Conservation (phyloP, 2,329 filamentous ascomycete species). For the Colletotrichum aenigma region DNA sequence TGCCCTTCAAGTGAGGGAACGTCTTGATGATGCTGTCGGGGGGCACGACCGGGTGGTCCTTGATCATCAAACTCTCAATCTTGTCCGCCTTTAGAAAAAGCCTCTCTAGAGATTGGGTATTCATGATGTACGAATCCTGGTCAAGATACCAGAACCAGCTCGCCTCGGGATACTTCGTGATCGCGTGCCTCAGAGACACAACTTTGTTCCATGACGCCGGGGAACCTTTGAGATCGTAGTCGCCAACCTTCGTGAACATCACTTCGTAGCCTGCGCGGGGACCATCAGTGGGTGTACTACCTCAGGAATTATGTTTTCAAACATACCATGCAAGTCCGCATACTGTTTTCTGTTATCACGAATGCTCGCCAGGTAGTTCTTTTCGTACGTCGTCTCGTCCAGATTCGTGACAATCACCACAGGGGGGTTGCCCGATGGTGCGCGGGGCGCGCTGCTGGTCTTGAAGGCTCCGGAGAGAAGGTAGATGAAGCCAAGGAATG, state of each 20-base stretch:
- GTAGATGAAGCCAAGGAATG: conserved; percentile 64
- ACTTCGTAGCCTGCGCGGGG: conserved; percentile 75
- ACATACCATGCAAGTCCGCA: conserved; percentile 82
- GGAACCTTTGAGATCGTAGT: conserved; percentile 72
- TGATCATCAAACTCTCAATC: conserved; percentile 82
- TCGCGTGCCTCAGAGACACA: conserved; percentile 86
- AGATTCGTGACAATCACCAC: conserved; percentile 86
- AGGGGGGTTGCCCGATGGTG: conserved; percentile 59
- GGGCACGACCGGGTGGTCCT: conserved; percentile 85
- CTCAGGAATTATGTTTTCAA: not conserved
- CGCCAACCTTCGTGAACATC: conserved; percentile 78
- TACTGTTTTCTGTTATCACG: conserved; percentile 85
- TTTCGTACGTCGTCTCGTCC: conserved; percentile 68
- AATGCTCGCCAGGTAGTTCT: conserved; percentile 73
- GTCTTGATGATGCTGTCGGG: conserved; percentile 98
- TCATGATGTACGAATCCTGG: conserved; percentile 87
- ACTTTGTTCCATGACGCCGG: conserved; percentile 76
- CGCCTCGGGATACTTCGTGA: conserved; percentile 77
- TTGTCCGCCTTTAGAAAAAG: conserved; percentile 70
- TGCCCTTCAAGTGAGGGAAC: conserved; percentile 78
- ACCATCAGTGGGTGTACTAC: conserved; percentile 13
- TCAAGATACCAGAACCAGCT: conserved; percentile 89
- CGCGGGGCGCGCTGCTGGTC: conserved; percentile 21
- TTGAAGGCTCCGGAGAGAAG: conserved; percentile 48
- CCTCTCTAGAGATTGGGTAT: conserved; percentile 71